These are phyloP conservation scores for Drosera spatulata DNA, from an alignment of 179 eudicot genomes.

Conservation along the genomic window DNA sequence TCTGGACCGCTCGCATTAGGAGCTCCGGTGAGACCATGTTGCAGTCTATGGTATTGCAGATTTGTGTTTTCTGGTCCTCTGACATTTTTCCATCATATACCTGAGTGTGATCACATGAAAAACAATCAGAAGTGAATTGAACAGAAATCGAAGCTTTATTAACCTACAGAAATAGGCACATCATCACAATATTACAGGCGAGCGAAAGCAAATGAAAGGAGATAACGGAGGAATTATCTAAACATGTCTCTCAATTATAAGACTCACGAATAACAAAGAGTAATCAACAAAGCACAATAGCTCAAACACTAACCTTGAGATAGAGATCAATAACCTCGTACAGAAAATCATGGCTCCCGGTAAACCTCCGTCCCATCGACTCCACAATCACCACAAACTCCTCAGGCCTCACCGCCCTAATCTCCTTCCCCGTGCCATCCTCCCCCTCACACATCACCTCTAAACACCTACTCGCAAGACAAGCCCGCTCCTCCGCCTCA, in stretches of 20 bases:
- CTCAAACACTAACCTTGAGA: constrained; percentile 42
- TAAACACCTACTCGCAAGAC: constrained; percentile 55
- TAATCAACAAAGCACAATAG: neutral
- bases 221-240: no score
- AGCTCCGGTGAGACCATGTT: constrained; percentile 44
- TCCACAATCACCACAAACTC: constrained; percentile 40
- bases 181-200: neutral
- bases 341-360: constrained; percentile 45
- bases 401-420: constrained; percentile 30
- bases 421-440: constrained; percentile 29
- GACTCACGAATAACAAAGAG: no score
- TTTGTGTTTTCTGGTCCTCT: constrained; percentile 53
- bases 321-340: constrained; percentile 58
- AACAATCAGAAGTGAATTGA: neutral
- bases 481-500: constrained; percentile 52
- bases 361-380: constrained; percentile 38
- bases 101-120: constrained; percentile 15
- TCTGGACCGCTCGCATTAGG: constrained; percentile 78
- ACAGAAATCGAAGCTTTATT: no score
- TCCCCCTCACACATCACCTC: constrained; percentile 35
- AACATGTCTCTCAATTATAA: no score
- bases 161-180: neutral
- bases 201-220: no score
- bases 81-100: constrained; percentile 40
- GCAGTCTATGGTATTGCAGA: constrained; percentile 78